Base-by-base conservation (phyloP, 345 rosid genomes). In the Cardiospermum halicacabum region DNA sequence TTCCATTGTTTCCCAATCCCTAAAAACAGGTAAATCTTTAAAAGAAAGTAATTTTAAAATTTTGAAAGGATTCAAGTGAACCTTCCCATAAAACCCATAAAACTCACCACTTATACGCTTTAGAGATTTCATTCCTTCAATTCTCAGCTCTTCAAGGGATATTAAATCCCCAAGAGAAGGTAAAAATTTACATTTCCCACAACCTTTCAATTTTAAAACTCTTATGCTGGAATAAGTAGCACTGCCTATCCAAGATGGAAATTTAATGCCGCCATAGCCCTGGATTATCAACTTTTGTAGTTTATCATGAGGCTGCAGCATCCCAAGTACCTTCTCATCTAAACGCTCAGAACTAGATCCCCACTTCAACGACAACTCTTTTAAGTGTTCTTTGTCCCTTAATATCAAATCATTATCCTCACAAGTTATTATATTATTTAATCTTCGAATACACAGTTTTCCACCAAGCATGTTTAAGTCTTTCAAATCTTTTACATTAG, bases 171-270 rank as follows among this genome's bases (percentile, higher is more conserved):
- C 64, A 6, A 27, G 37, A 3, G 39, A 9, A 1, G 64, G 53
- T 10, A 60, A 60, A 3, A 8, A 11, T 16, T 1, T 25, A 13
- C 37, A 43, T 3, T 10, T 42, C 16, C 10, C 32, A 43, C 53
- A 60, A 0, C 11, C 10, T n/a, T 60, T 4, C 53, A 60, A 10
- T 43, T 25, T 43, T 18, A 60, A 1, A 5, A 40, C 37, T 11
- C 1, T 50, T 5, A 60, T 1, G 0, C 28, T 60, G 53, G 10
- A 3, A 21, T 25, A 43, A 1, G 39, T 16, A 25, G 64, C 9
- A 43, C 10, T 2, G 9, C 53, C 64, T 43, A 27, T 11, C 64
- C 64, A 60, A 16, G 53, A 15, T 26, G 64, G 25, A 45, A 48
- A 43, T 0, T 5, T 43, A n/a, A 13, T 42, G 7, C 64, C 53